phyloP scores from a whole-genome alignment of 2,329 filamentous ascomycete genomes.

The Fusarium protoensiforme region DNA sequence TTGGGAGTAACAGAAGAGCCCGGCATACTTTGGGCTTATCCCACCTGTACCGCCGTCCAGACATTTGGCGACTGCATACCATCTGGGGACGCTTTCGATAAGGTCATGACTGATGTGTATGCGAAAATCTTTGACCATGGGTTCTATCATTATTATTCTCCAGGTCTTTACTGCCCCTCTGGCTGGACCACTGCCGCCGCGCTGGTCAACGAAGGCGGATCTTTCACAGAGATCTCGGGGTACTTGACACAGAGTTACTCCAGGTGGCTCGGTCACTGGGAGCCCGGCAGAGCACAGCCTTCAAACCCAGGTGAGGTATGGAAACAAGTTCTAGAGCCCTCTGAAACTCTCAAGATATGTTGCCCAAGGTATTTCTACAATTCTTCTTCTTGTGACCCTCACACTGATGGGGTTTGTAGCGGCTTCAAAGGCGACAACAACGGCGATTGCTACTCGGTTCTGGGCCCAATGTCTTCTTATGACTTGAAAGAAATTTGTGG shows the following conservation, averaged over 20 bases:
- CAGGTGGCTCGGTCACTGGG: neutral
- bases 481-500: conserved; percentile 6
- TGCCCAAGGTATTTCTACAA: conserved; percentile 32
- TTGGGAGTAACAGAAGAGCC: neutral
- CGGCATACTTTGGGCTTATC: conserved; percentile 4
- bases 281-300: neutral
- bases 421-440: conserved; percentile 15
- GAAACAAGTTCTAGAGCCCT: conserved; percentile 2
- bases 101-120: neutral
- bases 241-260: conserved; percentile 7
- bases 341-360: conserved; percentile 36
- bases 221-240: neutral
- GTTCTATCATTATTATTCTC: conserved; percentile 37
- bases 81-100: conserved; percentile 25
- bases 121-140: conserved; percentile 3
- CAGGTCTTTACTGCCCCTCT: conserved; percentile 35
- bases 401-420: conserved; percentile 4
- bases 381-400: neutral
- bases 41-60: conserved; percentile 8
- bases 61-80: conserved; percentile 34
- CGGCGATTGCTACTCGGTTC: conserved; percentile 23
- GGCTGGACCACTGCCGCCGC: conserved; percentile 38
- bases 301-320: conserved; percentile 5
- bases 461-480: conserved; percentile 7
- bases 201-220: conserved; percentile 7